Percentiles rank a stretch among this genome's conserved stretches.
Conservation (phyloP, 2,329 filamentous ascomycete genomes). For the Calonectria pseudoreteaudii region DNA sequence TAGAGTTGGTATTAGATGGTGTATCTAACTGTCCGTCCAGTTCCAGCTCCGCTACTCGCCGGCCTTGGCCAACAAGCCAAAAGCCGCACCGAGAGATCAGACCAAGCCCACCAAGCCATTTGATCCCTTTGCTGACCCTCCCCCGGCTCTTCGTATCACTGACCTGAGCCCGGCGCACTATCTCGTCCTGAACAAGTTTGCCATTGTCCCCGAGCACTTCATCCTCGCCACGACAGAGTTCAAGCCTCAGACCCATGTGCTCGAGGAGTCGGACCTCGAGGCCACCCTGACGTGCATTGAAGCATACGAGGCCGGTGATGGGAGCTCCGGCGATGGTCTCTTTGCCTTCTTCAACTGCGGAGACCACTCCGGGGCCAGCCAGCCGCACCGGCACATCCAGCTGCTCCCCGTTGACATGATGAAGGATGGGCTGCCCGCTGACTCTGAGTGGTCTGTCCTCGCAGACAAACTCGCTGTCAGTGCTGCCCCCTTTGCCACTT, state of each 20-base stretch:
- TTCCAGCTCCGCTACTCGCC: constrained; percentile 81
- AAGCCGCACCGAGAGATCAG: constrained; percentile 49
- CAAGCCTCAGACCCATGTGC: constrained; percentile 72
- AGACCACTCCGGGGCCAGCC: constrained; percentile 75
- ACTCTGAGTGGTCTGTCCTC: constrained; percentile 60
- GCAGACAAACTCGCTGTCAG: constrained; percentile 52
- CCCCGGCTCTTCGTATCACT: constrained; percentile 64
- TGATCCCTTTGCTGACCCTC: constrained; percentile 75
- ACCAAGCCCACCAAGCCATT: constrained; percentile 53
- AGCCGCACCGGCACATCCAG: constrained; percentile 79
- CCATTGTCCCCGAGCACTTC: constrained; percentile 77
- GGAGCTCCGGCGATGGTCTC: constrained; percentile 51
- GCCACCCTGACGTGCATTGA: constrained; percentile 72
- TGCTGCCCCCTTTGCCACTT: constrained; percentile 57
- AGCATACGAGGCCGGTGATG: constrained; percentile 56
- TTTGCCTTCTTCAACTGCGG: constrained; percentile 81
- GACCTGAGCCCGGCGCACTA: constrained; percentile 66
- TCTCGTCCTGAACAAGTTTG: constrained; percentile 81
- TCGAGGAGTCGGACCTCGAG: constrained; percentile 71
- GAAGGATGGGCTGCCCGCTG: constrained; percentile 61
- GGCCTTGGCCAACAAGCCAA: constrained; percentile 75
- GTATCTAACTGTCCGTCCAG: constrained; percentile 51
- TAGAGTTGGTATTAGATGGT: background rate
- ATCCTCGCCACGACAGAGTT: constrained; percentile 76
- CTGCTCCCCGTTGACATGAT: constrained; percentile 75